A percentile compares a stretch with the other conserved stretches of the same genome.
Evolutionary conservation across 306 rosid genomes (phyloP).

Genomic region (Vigna hirtella): DNA sequence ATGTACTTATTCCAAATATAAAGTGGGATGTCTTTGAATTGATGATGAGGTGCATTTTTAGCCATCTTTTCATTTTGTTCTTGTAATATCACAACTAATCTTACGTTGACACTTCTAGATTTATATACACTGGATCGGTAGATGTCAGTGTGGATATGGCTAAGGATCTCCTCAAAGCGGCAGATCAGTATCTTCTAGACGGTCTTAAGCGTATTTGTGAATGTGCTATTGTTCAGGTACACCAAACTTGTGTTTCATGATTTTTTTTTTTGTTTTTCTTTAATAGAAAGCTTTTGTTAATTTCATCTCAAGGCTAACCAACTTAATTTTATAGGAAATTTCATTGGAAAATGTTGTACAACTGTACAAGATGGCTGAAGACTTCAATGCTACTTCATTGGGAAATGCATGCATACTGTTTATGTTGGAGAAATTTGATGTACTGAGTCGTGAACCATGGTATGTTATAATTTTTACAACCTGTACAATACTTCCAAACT

Average conservation of each 20-base stretch:
- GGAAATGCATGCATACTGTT: constrained; percentile 67
- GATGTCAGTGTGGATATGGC: constrained; percentile 61
- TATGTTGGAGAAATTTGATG: constrained; percentile 61
- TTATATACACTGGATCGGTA: constrained; percentile 67
- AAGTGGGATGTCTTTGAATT: constrained; percentile 88
- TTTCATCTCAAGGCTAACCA: constrained; percentile 9
- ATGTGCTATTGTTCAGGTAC: constrained; percentile 66
- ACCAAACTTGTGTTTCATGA: background rate
- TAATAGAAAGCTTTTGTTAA: background rate
- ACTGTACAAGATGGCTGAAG: constrained; percentile 64
- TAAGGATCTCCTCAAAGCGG: constrained; percentile 70
- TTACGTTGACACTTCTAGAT: constrained; percentile 50
- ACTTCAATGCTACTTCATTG: constrained; percentile 66
- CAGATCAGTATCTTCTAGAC: constrained; percentile 83
- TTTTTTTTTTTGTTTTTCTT: background rate
- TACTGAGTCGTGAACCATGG: constrained; percentile 61
- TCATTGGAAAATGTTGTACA: constrained; percentile 56
- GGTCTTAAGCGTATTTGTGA: constrained; percentile 76
- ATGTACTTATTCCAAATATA: constrained; percentile 87
- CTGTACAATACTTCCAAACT: background rate
- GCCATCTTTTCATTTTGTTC: background rate
- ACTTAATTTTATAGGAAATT: constrained; percentile 54
- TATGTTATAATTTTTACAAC: constrained; percentile 38
- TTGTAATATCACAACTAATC: background rate
- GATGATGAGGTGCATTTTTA: constrained; percentile 84